Base-by-base conservation (phyloP, 768 basidiomycete species). In the Thelephora aurantiotincta region DNA sequence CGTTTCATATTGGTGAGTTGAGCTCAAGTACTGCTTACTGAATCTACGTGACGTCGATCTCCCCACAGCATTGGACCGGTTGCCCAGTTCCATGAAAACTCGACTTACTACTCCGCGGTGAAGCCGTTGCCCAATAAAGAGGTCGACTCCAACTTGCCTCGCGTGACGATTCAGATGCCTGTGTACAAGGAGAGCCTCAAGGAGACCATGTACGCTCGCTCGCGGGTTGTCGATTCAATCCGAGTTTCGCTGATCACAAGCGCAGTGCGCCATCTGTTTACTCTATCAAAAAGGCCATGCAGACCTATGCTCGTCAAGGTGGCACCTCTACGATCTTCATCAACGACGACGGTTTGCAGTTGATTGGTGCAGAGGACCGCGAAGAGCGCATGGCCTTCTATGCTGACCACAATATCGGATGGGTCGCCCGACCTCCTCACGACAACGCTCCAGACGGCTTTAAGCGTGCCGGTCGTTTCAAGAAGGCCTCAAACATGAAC, bases 401-500 rank as follows among this genome's bases (percentile, higher is more conserved):
- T 56, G 71, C 74, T 2, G 73, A 82, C 54, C 77, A 83, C 57
- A 76, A 78, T 58, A 83, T 90, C 52, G 87, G 82, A 13, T 91
- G 81, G 75, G 80, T 88, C 51, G 85, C 89, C 20, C 78, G 88
- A 37, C 87, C 88, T 1, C 70, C 71, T 48, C 86, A 89, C 60
- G 73, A 73, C 35, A 65, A 65, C 52, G 61, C 65, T 2, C 63
- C 75, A 14, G 77, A 78, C 57, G 85, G 82, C 1, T 87, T 76
- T 68, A 73, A 82, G 51, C 82, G 88, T 43, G 83, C 84, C 26
- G 89, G 88, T 36, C 75, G 87, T 18, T 94, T 94, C 72, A 94
- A 94, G 70, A 94, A 94, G 64, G 89, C 89, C 1, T 81, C 79
- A 13, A 94, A 94, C 63, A 80, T 93, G 82, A 94, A 93, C 59